A percentile compares a stretch with the other conserved stretches of the same genome.
phyloP scores from a whole-genome alignment of 2,329 filamentous ascomycete genomes.

The Byssochlamys sp. region DNA sequence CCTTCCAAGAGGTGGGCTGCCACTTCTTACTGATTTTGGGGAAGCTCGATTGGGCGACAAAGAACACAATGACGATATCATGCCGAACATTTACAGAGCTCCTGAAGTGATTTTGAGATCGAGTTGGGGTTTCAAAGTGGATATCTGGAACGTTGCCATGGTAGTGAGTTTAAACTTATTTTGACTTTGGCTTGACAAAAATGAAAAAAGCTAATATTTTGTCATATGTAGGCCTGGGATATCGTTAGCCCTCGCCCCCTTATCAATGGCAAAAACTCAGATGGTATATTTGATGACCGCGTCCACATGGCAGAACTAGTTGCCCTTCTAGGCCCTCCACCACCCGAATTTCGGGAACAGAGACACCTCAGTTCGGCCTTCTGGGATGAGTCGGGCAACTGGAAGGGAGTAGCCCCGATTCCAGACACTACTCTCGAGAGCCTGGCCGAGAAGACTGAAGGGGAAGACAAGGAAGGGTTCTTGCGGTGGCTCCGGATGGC shows the following conservation, averaged over 20 bases:
- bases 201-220: no score
- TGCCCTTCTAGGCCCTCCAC: neutral
- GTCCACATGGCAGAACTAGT: neutral
- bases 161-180: neutral
- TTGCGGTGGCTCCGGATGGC: slow-evolving; percentile 19
- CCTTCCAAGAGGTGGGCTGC: neutral
- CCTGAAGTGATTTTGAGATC: neutral
- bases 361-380: neutral
- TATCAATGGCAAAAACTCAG: neutral
- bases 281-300: neutral
- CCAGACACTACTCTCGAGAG: slow-evolving; percentile 12
- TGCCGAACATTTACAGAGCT: neutral
- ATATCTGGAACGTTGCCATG: neutral
- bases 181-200: no score
- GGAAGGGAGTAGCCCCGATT: slow-evolving; percentile 11
- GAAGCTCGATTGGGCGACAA: neutral
- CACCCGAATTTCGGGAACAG: neutral
- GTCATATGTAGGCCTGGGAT: neutral
- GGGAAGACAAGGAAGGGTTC: slow-evolving; percentile 16
- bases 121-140: neutral
- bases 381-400: slow-evolving; percentile 8
- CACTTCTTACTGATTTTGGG: neutral
- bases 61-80: neutral
- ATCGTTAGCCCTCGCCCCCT: neutral
- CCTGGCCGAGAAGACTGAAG: slow-evolving; percentile 13